These are phyloP conservation scores for Candida saitoana DNA, from an alignment of 805 yeast species.

Conservation along the genomic window DNA sequence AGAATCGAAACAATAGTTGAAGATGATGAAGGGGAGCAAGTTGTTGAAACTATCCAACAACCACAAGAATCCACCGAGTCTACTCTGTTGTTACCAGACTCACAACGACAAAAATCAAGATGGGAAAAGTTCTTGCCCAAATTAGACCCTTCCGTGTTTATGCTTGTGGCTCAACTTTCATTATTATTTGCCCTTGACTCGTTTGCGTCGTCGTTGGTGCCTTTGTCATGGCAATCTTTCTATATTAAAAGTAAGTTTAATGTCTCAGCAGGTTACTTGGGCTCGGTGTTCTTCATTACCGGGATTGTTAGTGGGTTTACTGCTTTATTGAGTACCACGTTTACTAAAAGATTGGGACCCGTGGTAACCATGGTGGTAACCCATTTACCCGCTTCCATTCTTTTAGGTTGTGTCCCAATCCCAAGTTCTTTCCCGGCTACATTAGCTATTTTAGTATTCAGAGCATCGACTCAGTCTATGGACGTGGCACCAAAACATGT, in stretches of 20 bases:
- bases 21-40: not conserved
- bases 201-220: slow-evolving; percentile 41
- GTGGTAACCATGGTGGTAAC: slow-evolving; percentile 42
- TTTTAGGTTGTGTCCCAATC: slow-evolving; percentile 36
- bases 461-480: slow-evolving; percentile 43
- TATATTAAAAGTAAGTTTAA: slow-evolving; percentile 37
- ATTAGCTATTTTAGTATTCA: slow-evolving; percentile 25
- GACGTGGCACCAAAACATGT: slow-evolving; percentile 48
- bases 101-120: not conserved
- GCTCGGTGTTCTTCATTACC: slow-evolving; percentile 36
- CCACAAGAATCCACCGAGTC: slow-evolving; percentile 4
- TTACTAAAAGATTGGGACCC: slow-evolving; percentile 43
- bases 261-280: slow-evolving; percentile 31
- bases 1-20: not conserved
- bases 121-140: slow-evolving; percentile 16
- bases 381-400: slow-evolving; percentile 41
- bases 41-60: not conserved
- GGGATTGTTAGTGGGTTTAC: slow-evolving; percentile 36
- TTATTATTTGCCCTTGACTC: slow-evolving; percentile 40
- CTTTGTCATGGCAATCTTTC: slow-evolving; percentile 45
- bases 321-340: slow-evolving; percentile 39
- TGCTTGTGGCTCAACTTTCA: slow-evolving; percentile 30
- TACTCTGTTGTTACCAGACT: not conserved
- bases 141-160: slow-evolving; percentile 15
- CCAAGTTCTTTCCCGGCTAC: slow-evolving; percentile 30